phyloP scores from a whole-genome alignment of 139 green algal genomes.

The Spirogloea muscicola region DNA sequence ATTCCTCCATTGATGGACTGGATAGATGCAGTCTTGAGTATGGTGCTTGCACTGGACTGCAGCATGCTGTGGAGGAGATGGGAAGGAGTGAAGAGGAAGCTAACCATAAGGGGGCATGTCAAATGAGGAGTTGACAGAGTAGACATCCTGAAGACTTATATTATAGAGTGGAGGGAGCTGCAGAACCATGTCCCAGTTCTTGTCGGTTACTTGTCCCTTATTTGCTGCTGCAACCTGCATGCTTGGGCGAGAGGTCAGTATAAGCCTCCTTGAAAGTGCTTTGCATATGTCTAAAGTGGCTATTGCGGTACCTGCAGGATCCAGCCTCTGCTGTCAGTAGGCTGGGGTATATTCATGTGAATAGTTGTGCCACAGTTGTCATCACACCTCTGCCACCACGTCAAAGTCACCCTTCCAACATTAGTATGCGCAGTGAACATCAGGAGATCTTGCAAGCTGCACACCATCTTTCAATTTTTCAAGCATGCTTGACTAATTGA shows the following conservation, averaged over 20 bases:
- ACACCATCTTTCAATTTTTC: background rate
- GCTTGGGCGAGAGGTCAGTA: background rate
- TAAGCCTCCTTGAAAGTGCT: no score
- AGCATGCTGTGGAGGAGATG: background rate
- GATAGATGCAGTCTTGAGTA: background rate
- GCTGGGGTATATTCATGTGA: no score
- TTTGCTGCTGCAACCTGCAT: constrained; percentile 15
- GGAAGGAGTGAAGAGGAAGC: background rate
- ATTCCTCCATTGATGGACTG: background rate
- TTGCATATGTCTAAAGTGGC: no score
- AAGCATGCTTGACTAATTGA: background rate
- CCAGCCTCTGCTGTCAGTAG: no score
- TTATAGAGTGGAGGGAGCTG: constrained; percentile 8
- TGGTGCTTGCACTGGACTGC: background rate
- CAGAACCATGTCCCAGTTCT: constrained; percentile 22
- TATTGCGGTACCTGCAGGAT: no score
- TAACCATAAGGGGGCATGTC: constrained; percentile 15
- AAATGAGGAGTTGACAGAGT: constrained; percentile 7
- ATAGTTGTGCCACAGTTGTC: no score
- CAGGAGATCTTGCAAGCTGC: no score
- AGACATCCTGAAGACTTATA: constrained; percentile 1
- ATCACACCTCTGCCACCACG: no score
- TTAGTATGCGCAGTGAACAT: no score
- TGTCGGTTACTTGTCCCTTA: background rate
- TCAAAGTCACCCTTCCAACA: no score